Evolutionary conservation across 179 eudicot species (phyloP), one percentile per base, ranked within the genome.

Genomic region (Sideroxylon spinosum): DNA sequence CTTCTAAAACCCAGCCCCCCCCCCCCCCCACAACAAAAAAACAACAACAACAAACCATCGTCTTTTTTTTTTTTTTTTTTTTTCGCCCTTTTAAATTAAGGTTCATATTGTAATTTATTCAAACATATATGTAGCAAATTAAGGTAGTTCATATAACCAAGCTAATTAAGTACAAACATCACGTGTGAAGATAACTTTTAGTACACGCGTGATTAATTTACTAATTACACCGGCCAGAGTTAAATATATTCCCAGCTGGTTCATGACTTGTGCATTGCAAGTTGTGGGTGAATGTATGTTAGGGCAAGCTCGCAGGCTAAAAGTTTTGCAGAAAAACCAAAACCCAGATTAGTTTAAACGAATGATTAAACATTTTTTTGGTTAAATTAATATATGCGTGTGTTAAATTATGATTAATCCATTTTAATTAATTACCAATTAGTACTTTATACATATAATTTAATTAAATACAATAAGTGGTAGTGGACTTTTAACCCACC

Each of bases 401-500:
- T 63, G 68, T 63, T 37, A 63, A 63, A 63, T 23, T 32, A 63
- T 25, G 29, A 13, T 37, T 37, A 37, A 23, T 63, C 26, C 68
- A 1, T 1, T 63, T 20, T 8, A 6, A 60, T 16, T 19, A n/a
- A 20, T 25, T 3, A 0, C 64, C 16, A 60, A 20, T 60, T n/a
- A 37, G 44, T n/a, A n/a, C 63, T 10, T 10, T 52, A 52, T 52
- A 0, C 56, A 14, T 3, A 10, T 52, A 52, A 52, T 52, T 52
- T 10, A 0, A 14, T 57, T 19, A 57, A 57, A 5, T 25, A 2
- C 32, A 63, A n/a, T n/a, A n/a, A 1, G 68, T 63, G 75, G 44
- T 72, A 23, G 28, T 72, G 75, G 48, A 55, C 63, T 72, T 55
- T 71, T 53, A 26, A 16, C 75, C 44, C 63, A 72, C 75, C 16